Percentiles rank a stretch among this genome's conserved stretches.
phyloP scores from a whole-genome alignment of 371 early-diverging fungal species.

The Sporodiniella umbellata region DNA sequence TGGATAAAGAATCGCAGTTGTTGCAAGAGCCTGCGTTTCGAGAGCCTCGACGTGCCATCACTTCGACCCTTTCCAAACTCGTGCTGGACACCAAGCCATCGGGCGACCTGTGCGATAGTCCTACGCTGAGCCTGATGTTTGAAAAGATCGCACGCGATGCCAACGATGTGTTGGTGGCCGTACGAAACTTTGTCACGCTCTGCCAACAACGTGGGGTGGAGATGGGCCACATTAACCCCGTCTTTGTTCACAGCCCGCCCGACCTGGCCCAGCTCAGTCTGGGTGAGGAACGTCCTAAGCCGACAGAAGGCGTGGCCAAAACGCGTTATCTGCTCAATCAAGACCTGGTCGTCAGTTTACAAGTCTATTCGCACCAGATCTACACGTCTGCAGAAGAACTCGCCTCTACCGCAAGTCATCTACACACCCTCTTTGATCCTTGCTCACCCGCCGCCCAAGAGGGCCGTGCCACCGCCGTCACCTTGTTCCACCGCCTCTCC shows the following conservation, averaged over 20 bases:
- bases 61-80: conserved; percentile 74
- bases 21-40: conserved; percentile 56
- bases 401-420: not conserved
- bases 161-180: conserved; percentile 67
- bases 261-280: not conserved
- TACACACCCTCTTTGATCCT: not conserved
- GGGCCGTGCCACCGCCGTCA: conserved; percentile 26
- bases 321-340: conserved; percentile 24
- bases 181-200: conserved; percentile 71
- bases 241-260: conserved; percentile 5
- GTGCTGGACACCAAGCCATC: conserved; percentile 83
- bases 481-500: conserved; percentile 36
- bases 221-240: conserved; percentile 45
- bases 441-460: not conserved
- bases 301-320: not conserved
- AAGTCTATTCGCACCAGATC: conserved; percentile 33
- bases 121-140: conserved; percentile 1
- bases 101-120: conserved; percentile 64
- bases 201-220: conserved; percentile 67
- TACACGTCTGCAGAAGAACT: conserved; percentile 26
- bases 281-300: not conserved
- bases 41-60: conserved; percentile 66
- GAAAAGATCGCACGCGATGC: conserved; percentile 32
- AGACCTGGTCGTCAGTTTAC: conserved; percentile 27
- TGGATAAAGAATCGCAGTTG: conserved; percentile 55